Evolutionary conservation across 2,329 filamentous ascomycete genomes (phyloP), one percentile per base, ranked within the genome.

Genomic region (Clarireedia homoeocarpa): DNA sequence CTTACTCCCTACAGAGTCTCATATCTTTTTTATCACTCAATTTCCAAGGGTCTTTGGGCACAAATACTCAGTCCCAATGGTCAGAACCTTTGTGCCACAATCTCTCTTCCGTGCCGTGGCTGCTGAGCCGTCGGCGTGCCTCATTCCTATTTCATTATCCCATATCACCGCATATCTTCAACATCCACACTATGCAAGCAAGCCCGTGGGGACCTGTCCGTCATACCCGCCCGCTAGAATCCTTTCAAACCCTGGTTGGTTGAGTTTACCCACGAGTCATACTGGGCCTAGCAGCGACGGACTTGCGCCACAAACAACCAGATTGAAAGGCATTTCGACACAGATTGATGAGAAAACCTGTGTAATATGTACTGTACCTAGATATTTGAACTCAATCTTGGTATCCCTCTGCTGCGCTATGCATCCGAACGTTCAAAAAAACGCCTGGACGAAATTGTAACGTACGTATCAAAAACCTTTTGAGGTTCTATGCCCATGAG

Each of bases 131-230:
- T 38, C 23, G 48, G 23, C 53, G 45, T 54, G 45, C 52, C n/a
- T 12, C 23, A 20, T 14, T 46, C 36, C 12, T 40, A 5, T 6
- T 6, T 48, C 42, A n/a, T 49, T 10, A 42, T 12, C 38, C 24
- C 36, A 49, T 7, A 55, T 38, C 26, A 51, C 48, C 40, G 27
- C 53, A 55, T 51, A 55, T 55, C 48, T 51, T 51, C 48, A 45
- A 46, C 39, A 55, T 27, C 9, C 12, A 46, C 14, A n/a, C 47
- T 14, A 55, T 51, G 46, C 47, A 56, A 38, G 48, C 48, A 56
- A 51, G 53, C 48, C 39, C 53, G 48, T 56, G 53, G 53, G 48
- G 48, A 52, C 24, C 53, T 56, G 53, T 52, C 53, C 48, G 48
- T 56, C 53, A 56, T 56, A 56, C 53, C 42, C 47, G 39, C 20